A percentile compares a stretch with the other conserved stretches of the same genome.
These are phyloP conservation scores for Annulohypoxylon moriforme DNA, from an alignment of 495 filamentous ascomycete species.

Conservation along the genomic window DNA sequence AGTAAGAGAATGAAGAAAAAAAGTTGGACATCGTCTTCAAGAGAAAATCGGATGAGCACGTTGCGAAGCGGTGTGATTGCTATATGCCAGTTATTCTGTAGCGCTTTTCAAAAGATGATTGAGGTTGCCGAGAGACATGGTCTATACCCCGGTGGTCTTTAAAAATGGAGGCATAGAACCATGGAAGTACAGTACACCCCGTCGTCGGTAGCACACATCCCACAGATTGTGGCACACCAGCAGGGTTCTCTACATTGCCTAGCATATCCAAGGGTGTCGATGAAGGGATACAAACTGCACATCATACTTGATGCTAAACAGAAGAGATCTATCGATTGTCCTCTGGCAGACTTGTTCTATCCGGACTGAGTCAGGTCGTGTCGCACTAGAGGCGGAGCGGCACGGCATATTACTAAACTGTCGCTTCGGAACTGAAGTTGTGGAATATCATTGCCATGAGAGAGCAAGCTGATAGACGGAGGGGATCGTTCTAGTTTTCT, in stretches of 20 bases:
- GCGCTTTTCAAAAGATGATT: slow-evolving; percentile 13
- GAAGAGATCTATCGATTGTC: slow-evolving; percentile 25
- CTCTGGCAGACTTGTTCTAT: slow-evolving; percentile 19
- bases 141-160: slow-evolving; percentile 12
- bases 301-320: slow-evolving; percentile 38
- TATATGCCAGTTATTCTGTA: slow-evolving; percentile 9
- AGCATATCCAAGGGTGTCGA: slow-evolving; percentile 18
- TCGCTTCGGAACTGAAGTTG: slow-evolving; percentile 9
- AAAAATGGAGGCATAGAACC: slow-evolving; percentile 13
- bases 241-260: slow-evolving; percentile 34
- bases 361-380: slow-evolving; percentile 26
- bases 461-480: slow-evolving; percentile 29
- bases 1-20: not conserved
- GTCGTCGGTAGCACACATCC: slow-evolving; percentile 10
- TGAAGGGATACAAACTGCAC: slow-evolving; percentile 31
- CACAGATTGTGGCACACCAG: slow-evolving; percentile 2
- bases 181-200: slow-evolving; percentile 33
- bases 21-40: slow-evolving; percentile 3
- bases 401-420: slow-evolving; percentile 24
- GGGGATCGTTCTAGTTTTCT: slow-evolving; percentile 24
- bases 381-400: slow-evolving; percentile 31
- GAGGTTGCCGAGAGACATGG: slow-evolving; percentile 33
- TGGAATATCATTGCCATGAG: slow-evolving; percentile 32
- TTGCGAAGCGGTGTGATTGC: slow-evolving; percentile 42
- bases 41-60: slow-evolving; percentile 9